phyloP scores from a whole-genome alignment of 2,329 filamentous ascomycete species.

The Fusarium xyrophilum region DNA sequence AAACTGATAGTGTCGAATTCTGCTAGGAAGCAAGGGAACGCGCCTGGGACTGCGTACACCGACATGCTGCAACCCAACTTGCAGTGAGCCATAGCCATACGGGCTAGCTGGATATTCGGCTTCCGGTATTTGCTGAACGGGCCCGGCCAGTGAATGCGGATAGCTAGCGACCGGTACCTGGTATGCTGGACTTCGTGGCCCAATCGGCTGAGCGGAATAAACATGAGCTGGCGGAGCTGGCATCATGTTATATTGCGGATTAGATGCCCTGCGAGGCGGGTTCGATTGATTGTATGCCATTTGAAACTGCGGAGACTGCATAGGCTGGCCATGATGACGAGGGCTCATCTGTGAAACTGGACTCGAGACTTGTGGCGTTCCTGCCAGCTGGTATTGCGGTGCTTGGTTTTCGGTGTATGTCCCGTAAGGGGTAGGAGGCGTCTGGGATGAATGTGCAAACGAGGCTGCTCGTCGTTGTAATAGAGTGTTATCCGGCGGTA shows the following conservation, averaged over 20 bases:
- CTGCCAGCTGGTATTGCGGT: conserved; percentile 4
- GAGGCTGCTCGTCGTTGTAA: conserved; percentile 23
- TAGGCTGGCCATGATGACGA: conserved; percentile 1
- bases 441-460: conserved; percentile 21
- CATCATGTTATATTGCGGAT: neutral
- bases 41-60: conserved; percentile 57
- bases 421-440: conserved; percentile 2
- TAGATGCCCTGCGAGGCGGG: conserved; percentile 3
- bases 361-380: conserved; percentile 1
- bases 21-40: conserved; percentile 37
- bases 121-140: conserved; percentile 24
- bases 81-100: conserved; percentile 51
- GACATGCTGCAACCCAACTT: conserved; percentile 56
- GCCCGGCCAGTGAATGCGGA: neutral
- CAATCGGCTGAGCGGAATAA: neutral
- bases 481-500: conserved; percentile 7
- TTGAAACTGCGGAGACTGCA: conserved; percentile 16
- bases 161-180: conserved; percentile 1
- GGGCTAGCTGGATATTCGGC: conserved; percentile 52
- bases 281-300: conserved; percentile 1
- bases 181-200: neutral
- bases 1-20: conserved; percentile 62
- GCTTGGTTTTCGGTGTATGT: neutral
- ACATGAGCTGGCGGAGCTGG: neutral
- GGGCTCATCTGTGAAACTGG: conserved; percentile 1